Evolutionary conservation across 2,329 filamentous ascomycete species (phyloP).

Genomic region (Cladosporium phlei): DNA sequence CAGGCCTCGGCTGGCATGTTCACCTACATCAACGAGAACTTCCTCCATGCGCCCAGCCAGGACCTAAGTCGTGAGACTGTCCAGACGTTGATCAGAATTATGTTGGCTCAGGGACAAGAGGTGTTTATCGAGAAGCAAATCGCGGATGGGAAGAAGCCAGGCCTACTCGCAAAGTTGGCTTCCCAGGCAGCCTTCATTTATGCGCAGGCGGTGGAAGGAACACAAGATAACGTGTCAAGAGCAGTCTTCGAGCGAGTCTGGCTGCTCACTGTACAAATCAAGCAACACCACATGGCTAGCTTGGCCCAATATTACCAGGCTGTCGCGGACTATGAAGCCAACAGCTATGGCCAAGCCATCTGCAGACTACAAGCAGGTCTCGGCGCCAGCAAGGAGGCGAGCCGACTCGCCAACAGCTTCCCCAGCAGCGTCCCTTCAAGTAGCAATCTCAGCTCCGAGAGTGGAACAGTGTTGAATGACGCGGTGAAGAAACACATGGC

Average conservation of each 20-base stretch:
- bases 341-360: conserved; percentile 80
- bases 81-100: conserved; percentile 87
- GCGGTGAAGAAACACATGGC: conserved; percentile 77
- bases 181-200: conserved; percentile 88
- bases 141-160: conserved; percentile 85
- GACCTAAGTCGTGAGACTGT: conserved; percentile 93
- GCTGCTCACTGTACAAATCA: conserved; percentile 75
- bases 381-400: conserved; percentile 70
- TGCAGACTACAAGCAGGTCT: conserved; percentile 79
- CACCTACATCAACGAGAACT: conserved; percentile 99
- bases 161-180: conserved; percentile 84
- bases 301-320: conserved; percentile 93
- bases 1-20: conserved; percentile 99
- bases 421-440: conserved; percentile 72
- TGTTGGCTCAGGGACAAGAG: conserved; percentile 92
- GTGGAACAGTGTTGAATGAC: conserved; percentile 67
- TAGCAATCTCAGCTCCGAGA: conserved; percentile 79
- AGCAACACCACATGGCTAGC: conserved; percentile 76
- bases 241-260: conserved; percentile 93
- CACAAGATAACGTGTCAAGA: conserved; percentile 86
- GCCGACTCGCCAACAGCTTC: conserved; percentile 70
- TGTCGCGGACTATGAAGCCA: conserved; percentile 81
- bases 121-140: conserved; percentile 97
- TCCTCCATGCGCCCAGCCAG: conserved; percentile 92
- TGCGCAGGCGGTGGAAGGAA: conserved; percentile 78